Evolutionary conservation across 257 asterid genomes (phyloP), one percentile per base, ranked within the genome.

Genomic region (Pogostemon cablin): DNA sequence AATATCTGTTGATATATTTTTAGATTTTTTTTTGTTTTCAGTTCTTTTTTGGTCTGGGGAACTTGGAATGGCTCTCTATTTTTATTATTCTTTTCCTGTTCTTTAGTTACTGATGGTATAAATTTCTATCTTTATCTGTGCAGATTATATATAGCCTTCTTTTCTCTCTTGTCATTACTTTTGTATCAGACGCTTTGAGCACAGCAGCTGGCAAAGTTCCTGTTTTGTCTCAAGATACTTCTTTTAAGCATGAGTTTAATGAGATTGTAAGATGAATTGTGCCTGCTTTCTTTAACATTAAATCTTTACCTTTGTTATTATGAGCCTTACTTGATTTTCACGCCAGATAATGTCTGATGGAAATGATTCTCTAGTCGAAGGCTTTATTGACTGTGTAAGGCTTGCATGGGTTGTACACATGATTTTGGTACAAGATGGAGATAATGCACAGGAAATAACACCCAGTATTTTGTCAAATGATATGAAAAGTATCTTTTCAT

Each of bases 351-450:
- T 95, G 96, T 81, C 80, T 75, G 55, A 85, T 20, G 96, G 87
- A 82, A 84, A 75, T 84, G 89, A 88, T 84, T 87, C 95, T 44
- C 49, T 77, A 11, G 86, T 84, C 74, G 96, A 89, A 82, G 98
- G 97, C 64, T 91, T 86, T 75, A 87, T 91, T 63, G 87, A 82
- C 79, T 95, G 99, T 78, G 90, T 91, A 62, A 84, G 96, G 88
- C 90, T 88, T 82, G 90, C 96, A 6, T 95, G 98, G 98, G 84
- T 81, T 75, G 97, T 91, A 67, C 99, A 89, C 79, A 81, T 95
- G 82, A 83, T 95, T 80, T 83, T 95, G 83, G 85, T 81, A 46
- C 89, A 82, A 49, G 93, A 89, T 77, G 96, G 86, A 60, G 53
- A 70, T 75, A 92, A 89, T 78, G 74, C 63, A 56, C 83, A 74